Base-by-base conservation (phyloP, 495 filamentous ascomycete species). In the Xeromyces bisporus region DNA sequence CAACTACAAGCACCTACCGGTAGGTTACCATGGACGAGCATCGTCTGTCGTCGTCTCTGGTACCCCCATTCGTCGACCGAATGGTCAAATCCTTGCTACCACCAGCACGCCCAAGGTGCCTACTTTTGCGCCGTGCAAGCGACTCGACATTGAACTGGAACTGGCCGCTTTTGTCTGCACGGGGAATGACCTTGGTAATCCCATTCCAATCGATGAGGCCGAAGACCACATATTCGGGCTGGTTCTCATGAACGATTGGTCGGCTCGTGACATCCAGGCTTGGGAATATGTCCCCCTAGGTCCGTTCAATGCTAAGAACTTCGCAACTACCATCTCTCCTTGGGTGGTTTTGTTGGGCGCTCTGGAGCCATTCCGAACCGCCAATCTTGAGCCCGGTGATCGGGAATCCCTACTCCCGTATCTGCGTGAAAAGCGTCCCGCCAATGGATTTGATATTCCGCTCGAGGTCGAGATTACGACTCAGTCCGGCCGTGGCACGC, bases 221-320 rank as follows among this genome's bases (percentile, higher is more conserved):
- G 72, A 77, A 31, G 71, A 87, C 23, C 60, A 71, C 42, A 67
- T 94, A 23, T 93, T 93, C 52, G 86, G 86, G 3, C 60, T 85
- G 16, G 86, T 93, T 2, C 58, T 94, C 29, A 67, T 94, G 63
- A 94, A 94, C 51, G 86, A 94, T 52, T 94, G 86, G 86, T 85
- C 76, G 37, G 86, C 85, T 7, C 62, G 86, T 30, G 86, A 94
- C 46, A 76, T 94, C 26, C 86, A 94, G 51, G 62, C 65, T 3
- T 94, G 84, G 84, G 86, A 94, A 55, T 91, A 87, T 41, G 57
- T 83, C 2, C 81, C 81, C 2, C 55, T 89, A 15, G 81, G 81
- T 0, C 86, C 86, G 1, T 93, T 96, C 57, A 87, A 81, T 37
- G 62, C 71, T 4, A 96, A 96, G 67, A 93, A 89, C 51, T 92